Evolutionary conservation across 2,329 filamentous ascomycete genomes (phyloP).

Genomic region (Epichloe coenophiala): DNA sequence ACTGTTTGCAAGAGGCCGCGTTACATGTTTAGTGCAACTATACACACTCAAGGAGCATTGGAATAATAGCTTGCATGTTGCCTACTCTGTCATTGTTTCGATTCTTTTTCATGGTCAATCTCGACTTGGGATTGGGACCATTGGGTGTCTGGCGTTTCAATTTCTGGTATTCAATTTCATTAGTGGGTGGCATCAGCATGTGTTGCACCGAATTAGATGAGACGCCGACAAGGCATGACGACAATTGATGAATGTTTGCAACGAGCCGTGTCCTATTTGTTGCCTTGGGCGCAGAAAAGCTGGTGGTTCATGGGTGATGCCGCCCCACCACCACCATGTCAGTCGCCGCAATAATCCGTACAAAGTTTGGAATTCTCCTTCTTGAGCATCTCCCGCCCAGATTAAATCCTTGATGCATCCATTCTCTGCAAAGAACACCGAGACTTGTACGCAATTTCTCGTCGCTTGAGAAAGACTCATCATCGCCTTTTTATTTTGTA

Average conservation of each 20-base stretch:
- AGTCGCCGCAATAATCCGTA: no score
- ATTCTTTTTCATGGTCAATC: neutral
- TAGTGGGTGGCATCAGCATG: neutral
- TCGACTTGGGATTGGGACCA: neutral
- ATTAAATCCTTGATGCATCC: neutral
- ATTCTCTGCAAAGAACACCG: no score
- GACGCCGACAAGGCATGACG: neutral
- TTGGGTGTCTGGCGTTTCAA: neutral
- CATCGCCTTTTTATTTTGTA: no score
- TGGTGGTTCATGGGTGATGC: no score
- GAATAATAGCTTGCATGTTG: neutral
- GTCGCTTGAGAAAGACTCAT: no score
- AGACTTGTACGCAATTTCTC: no score
- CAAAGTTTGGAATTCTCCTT: no score
- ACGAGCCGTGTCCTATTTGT: no score
- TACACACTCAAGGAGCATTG: neutral
- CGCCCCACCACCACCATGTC: no score
- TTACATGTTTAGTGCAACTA: neutral
- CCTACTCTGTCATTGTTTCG: neutral
- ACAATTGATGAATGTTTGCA: neutral
- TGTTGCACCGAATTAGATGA: neutral
- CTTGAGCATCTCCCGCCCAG: neutral
- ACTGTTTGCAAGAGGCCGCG: neutral
- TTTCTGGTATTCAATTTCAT: no score
- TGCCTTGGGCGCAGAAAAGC: no score